Base-by-base conservation (phyloP, 177 flowering plant species). In the Tripterygium wilfordii region DNA sequence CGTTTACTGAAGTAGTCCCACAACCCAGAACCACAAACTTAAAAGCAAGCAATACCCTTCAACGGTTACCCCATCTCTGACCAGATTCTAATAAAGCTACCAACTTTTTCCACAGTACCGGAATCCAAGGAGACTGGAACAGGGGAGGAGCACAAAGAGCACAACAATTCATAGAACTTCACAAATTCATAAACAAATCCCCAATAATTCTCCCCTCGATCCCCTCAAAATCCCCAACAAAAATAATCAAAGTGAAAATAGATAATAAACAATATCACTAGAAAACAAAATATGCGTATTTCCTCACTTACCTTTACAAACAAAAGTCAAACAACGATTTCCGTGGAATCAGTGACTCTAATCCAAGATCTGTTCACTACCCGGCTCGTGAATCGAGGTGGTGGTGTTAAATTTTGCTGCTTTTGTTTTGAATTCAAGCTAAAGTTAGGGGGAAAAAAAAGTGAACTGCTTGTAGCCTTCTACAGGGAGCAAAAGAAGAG, bases 51-150 rank as follows among this genome's bases (percentile, higher is more conserved):
- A 53, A 43, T 50, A 51, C 40, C 62, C 50, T 23, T 28, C 42
- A 42, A 56, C 41, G 42, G 50, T 48, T 9, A 47, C 5, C 30
- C 45, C 44, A 47, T 25, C 7, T 25, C 19, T 35, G 47, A 53
- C 58, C 63, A 61, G 64, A 64, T 69, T 42, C 75, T 67, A 35
- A 66, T 64, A 76, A 69, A 72, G 77, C 51, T 28, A 56, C 24
- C 33, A 40, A 27, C 57, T 43, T 62, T n/a, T 62, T 40, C 23
- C 35, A 19, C 26, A 21, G 53, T 16, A 32, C 51, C 56, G 60
- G 74, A 57, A 66, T 70, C 71, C 66, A 60, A 67, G 62, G 53
- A 48, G 40, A 51, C 54, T 20, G 32, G 52, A 58, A 62, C 53
- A 46, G 49, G 62, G 54, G 19, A 65, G 42, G 44, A 31, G 16